Percentiles rank a stretch among this genome's conserved stretches.
phyloP scores from a whole-genome alignment of 2,329 filamentous ascomycete genomes.

The Macrophomina pseudophaseolina region DNA sequence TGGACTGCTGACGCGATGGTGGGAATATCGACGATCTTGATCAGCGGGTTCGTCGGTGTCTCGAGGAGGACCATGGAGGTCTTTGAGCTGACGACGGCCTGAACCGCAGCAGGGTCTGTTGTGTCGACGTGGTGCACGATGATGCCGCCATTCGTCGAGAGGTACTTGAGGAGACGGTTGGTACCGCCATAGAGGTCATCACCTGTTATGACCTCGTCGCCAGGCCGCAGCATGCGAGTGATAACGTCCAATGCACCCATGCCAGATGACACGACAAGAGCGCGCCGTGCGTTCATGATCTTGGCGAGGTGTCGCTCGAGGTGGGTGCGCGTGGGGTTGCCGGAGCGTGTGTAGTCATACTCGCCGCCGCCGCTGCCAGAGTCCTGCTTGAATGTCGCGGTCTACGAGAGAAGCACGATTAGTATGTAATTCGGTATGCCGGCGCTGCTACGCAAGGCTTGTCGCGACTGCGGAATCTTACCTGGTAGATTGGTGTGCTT shows the following conservation, averaged over 20 bases:
- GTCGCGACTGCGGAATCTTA: conserved; percentile 36
- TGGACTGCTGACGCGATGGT: conserved; percentile 79
- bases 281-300: conserved; percentile 94
- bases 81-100: conserved; percentile 72
- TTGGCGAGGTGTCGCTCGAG: conserved; percentile 96
- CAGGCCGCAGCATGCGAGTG: conserved; percentile 83
- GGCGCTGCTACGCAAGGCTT: background rate
- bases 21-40: conserved; percentile 95
- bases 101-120: conserved; percentile 74
- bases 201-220: conserved; percentile 95
- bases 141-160: conserved; percentile 88
- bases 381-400: conserved; percentile 95
- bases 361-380: conserved; percentile 81
- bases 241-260: conserved; percentile 99
- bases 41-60: conserved; percentile 95
- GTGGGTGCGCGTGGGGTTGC: conserved; percentile 94
- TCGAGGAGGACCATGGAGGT: conserved; percentile 96
- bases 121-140: conserved; percentile 96
- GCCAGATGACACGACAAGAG: conserved; percentile 90
- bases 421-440: background rate
- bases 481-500: conserved; percentile 95
- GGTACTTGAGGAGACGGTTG: conserved; percentile 89
- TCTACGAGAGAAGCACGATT: conserved; percentile 51
- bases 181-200: conserved; percentile 97
- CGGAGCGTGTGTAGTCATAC: conserved; percentile 98